phyloP scores from a whole-genome alignment of 192 early-diverging fungal species.

The Dimargaris cristalligena region DNA sequence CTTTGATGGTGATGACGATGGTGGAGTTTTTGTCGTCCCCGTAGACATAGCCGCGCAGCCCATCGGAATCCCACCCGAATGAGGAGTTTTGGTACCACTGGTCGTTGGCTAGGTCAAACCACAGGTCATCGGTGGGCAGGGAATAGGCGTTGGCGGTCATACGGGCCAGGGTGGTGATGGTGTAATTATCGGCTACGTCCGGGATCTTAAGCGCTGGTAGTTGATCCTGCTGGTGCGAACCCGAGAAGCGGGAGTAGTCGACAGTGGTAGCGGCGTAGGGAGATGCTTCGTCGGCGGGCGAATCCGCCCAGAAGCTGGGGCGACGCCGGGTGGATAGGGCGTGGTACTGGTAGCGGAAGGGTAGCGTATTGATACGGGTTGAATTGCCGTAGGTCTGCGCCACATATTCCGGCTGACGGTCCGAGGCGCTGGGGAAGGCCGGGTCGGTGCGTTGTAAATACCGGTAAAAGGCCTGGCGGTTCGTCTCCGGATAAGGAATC shows the following conservation, averaged over 20 bases:
- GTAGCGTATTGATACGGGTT: neutral
- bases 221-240: no score
- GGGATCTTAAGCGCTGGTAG: slow-evolving; percentile 30
- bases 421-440: neutral
- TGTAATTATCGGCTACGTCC: slow-evolving; percentile 50
- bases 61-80: slow-evolving; percentile 59
- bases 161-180: slow-evolving; percentile 51
- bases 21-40: slow-evolving; percentile 39
- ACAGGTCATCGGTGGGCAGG: slow-evolving; percentile 37
- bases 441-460: neutral
- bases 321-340: neutral
- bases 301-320: neutral
- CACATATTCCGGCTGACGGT: neutral
- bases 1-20: slow-evolving; percentile 76
- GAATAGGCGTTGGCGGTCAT: slow-evolving; percentile 81
- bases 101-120: slow-evolving; percentile 47
- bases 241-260: neutral
- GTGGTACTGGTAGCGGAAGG: slow-evolving; percentile 9
- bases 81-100: slow-evolving; percentile 41
- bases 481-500: neutral
- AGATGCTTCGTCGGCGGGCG: neutral
- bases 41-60: slow-evolving; percentile 80
- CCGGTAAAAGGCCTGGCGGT: neutral
- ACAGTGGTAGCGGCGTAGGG: neutral
- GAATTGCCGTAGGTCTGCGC: neutral